Base-by-base conservation (phyloP, 1,284 basidiomycete genomes). In the Macrocystidia cucumis region DNA sequence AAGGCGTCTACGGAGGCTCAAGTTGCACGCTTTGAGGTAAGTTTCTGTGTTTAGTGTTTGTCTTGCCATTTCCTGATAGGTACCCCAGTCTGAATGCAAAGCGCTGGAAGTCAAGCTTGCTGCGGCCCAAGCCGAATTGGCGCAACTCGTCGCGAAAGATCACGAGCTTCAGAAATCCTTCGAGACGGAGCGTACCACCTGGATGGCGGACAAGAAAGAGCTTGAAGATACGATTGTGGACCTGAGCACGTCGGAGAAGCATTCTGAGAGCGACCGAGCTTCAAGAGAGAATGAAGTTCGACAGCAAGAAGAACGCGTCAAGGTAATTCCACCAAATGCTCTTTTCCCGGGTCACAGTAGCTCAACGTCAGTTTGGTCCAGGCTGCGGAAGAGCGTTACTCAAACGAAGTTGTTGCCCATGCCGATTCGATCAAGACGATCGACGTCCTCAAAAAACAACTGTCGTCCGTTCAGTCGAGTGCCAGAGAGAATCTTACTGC, bases 341-440 rank as follows among this genome's bases (percentile, higher is more conserved):
- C 25, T 23, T 24, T 14, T 34, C 29, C 3, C 4, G 26, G 27
- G 24, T 13, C 1, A 33, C 4, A 5, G 3, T 9, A 9, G 21
- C 27, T 20, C 20, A 11, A 20, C n/a, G 9, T 20, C 6, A 31
- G 19, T 35, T 23, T 36, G 16, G 34, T 41, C 4, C 37, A 87
- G 75, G 73, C 79, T 44, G 86, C 87, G 1, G 86, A 92, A 54
- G 78, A 84, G 38, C 77, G 82, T 38, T 91, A 91, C 47, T 72
- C 80, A 12, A 69, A 78, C 26, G 87, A 90, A 50, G 72, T 91
- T n/a, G 58, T 91, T 17, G 67, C 83, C 1, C 90, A 92, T 55
- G 89, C 88, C 0, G 81, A 90, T 32, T 72, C 84, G 2, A 79
- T 91, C 63, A 88, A 88, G 59, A 49, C 65, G 5, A 67, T 88